Evolutionary conservation across 805 yeast genomes (phyloP), one percentile per base, ranked within the genome.

Genomic region (Nematodospora valgi): DNA sequence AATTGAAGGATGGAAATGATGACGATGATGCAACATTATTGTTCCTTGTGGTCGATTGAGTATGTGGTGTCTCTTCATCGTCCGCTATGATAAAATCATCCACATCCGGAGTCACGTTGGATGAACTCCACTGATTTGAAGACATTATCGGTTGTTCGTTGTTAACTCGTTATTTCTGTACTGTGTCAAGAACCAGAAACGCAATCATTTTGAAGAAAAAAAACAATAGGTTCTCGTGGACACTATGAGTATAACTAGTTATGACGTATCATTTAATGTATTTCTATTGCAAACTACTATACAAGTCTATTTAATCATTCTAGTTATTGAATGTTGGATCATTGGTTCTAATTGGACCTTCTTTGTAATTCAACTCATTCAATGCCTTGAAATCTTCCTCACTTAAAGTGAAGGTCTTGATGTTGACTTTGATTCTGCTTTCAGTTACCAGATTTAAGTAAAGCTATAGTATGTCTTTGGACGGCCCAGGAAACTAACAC

Each of bases 1-100:
- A 48, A 10, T 41, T 40, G 30, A 45, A 48, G 15, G 39, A 31
- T 24, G 37, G 40, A 23, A 31, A 34, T 11, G 28, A 23, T 2
- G 28, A 19, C 11, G 19, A 19, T 6, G 34, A 21, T n/a, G n/a
- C n/a, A n/a, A n/a, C n/a, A n/a, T n/a, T n/a, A 30, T 33, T 41
- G 28, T 30, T 29, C 9, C 27, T 26, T 9, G 31, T 18, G 23
- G 11, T 16, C n/a, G 21, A 27, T 23, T 21, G 25, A 11, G 28
- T 32, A 14, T 34, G 32, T 14, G 27, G 30, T 22, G 31, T 27
- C 12, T 24, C 43, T 6, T 55, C 61, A 30, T 63, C 70, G 35
- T 65, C 71, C 4, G 71, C 55, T 20, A 64, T 57, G 18, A 65
- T 58, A 37, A 62, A 63, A 28, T 61, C 64, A 31, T 58, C 58